A percentile compares a stretch with the other conserved stretches of the same genome.
Conservation (phyloP, 2,329 filamentous ascomycete species). For the Blastomyces emzantsi region DNA sequence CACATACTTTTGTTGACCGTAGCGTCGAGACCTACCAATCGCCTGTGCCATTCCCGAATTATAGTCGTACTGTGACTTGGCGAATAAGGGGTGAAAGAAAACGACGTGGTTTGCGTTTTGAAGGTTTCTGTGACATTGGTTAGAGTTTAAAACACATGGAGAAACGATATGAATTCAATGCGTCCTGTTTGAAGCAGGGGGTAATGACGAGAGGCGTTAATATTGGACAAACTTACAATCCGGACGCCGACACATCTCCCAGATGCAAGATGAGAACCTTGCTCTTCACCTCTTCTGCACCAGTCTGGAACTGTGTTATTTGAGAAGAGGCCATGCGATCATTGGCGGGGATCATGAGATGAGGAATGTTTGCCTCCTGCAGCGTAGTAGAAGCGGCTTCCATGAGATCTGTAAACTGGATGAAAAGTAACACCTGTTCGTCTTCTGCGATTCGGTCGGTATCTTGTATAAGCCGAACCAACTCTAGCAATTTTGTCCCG, state of each 20-base stretch:
- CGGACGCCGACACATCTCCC: conserved; percentile 49
- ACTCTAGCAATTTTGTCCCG: conserved; percentile 42
- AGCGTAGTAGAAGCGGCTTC: conserved; percentile 27
- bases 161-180: background rate
- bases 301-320: conserved; percentile 35
- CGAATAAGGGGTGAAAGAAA: conserved; percentile 50
- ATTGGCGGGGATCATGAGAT: conserved; percentile 31
- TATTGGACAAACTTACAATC: conserved; percentile 42
- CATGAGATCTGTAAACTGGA: conserved; percentile 44
- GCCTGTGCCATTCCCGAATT: conserved; percentile 53
- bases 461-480: conserved; percentile 38
- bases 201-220: background rate
- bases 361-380: conserved; percentile 22
- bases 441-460: conserved; percentile 26
- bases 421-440: conserved; percentile 49
- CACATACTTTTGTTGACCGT: conserved; percentile 49
- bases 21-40: conserved; percentile 51
- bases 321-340: conserved; percentile 25
- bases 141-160: background rate
- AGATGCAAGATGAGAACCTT: conserved; percentile 52
- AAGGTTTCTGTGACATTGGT: conserved; percentile 43
- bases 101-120: conserved; percentile 56
- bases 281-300: conserved; percentile 25
- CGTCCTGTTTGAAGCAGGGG: background rate
- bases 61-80: conserved; percentile 45